phyloP scores from a whole-genome alignment of 2,329 filamentous ascomycete genomes.

The Drechslerella coelobrocha region DNA sequence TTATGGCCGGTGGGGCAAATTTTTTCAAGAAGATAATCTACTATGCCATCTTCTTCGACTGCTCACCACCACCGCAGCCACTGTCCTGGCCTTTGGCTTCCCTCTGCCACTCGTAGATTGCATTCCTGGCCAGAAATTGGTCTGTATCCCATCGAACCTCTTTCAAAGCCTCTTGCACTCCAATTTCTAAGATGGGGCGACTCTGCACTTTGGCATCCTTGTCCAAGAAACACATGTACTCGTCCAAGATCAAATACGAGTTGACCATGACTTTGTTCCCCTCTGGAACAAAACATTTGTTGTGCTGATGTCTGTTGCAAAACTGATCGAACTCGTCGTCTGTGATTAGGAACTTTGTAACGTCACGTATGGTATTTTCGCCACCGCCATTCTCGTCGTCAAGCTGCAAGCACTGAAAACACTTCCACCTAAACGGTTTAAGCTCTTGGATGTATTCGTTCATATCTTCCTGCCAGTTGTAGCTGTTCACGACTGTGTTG shows the following conservation, averaged over 20 bases:
- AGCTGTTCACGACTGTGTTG: slow-evolving; percentile 64
- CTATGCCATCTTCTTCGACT: neutral
- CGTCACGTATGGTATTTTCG: slow-evolving; percentile 59
- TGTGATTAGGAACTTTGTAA: slow-evolving; percentile 60
- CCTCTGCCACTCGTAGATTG: slow-evolving; percentile 63
- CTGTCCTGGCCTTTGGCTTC: neutral
- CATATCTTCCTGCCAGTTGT: slow-evolving; percentile 65
- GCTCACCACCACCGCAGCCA: neutral
- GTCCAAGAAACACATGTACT: slow-evolving; percentile 30
- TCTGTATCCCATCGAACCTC: slow-evolving; percentile 62
- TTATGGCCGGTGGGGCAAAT: neutral
- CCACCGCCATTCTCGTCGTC: slow-evolving; percentile 65
- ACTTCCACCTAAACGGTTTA: slow-evolving; percentile 60
- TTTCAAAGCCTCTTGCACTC: slow-evolving; percentile 58
- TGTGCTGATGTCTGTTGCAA: slow-evolving; percentile 60
- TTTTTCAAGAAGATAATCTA: neutral
- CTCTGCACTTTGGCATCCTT: slow-evolving; percentile 25
- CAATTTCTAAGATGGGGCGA: slow-evolving; percentile 10
- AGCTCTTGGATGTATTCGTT: slow-evolving; percentile 56
- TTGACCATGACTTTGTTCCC: slow-evolving; percentile 63
- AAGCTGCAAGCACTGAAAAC: slow-evolving; percentile 65
- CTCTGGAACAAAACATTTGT: slow-evolving; percentile 62
- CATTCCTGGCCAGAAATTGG: slow-evolving; percentile 61
- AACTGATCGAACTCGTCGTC: slow-evolving; percentile 62
- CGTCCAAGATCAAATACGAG: slow-evolving; percentile 61